These are phyloP conservation scores for Nicotiana tabacum DNA, from an alignment of 257 asterid species.

Conservation along the genomic window DNA sequence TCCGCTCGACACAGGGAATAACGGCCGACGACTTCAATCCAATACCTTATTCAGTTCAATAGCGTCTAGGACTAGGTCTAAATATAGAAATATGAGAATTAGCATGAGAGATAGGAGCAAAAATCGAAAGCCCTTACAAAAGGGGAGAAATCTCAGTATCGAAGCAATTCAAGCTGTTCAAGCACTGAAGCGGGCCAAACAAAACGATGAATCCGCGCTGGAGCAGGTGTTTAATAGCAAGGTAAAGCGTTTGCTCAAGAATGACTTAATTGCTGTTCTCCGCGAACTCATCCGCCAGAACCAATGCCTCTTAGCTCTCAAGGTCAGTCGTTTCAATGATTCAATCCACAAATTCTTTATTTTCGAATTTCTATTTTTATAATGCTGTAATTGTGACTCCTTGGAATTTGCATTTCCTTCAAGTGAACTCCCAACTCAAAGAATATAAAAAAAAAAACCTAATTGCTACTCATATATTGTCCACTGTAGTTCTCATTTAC, in stretches of 20 bases:
- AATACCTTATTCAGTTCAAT: not conserved
- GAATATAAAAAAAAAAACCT: not conserved
- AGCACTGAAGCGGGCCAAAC: constrained; percentile 49
- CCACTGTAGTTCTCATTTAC: not conserved
- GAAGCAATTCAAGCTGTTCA: constrained; percentile 76
- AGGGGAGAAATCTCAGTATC: constrained; percentile 58
- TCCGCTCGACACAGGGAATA: not conserved
- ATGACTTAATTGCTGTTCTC: constrained; percentile 74
- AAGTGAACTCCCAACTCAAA: not conserved
- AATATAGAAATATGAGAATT: not conserved
- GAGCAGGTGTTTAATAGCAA: constrained; percentile 36
- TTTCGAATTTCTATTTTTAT: not conserved
- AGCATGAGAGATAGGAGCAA: constrained; percentile 72
- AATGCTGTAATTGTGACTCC: not conserved
- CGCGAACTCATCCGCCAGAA: constrained; percentile 74
- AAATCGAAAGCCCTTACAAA: constrained; percentile 65
- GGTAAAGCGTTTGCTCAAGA: constrained; percentile 55
- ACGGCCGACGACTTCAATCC: not conserved
- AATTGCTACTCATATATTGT: not conserved
- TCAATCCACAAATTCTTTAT: no score
- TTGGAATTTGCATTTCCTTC: not conserved
- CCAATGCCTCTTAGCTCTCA: constrained; percentile 52
- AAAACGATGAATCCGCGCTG: constrained; percentile 18
- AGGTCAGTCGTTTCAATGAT: constrained; percentile 28
- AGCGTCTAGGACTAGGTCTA: not conserved